phyloP scores from a whole-genome alignment of 257 asterid genomes.

The Solanum sitiens region DNA sequence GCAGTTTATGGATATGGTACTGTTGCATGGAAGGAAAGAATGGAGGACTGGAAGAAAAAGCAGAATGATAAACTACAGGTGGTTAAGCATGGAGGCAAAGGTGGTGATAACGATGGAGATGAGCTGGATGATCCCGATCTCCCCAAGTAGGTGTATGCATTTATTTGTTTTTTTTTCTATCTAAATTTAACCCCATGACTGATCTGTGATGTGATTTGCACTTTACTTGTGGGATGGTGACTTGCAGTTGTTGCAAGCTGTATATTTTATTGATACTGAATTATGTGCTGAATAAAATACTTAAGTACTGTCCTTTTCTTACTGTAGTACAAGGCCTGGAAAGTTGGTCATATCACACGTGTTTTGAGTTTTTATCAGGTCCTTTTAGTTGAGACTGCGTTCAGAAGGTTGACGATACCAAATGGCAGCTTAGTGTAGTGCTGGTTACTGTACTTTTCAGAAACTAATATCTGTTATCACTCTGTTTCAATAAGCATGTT shows the following conservation, averaged over 20 bases:
- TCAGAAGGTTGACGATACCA: not conserved
- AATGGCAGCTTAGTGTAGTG: not conserved
- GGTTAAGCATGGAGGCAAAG: slow-evolving; percentile 74
- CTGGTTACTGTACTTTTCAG: not conserved
- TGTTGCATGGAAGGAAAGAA: slow-evolving; percentile 97
- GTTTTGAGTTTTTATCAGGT: not conserved
- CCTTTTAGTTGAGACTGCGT: not conserved
- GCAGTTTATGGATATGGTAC: slow-evolving; percentile 97
- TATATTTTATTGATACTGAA: not conserved
- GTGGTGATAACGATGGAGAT: slow-evolving; percentile 43
- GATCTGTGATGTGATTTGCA: slow-evolving; percentile 30
- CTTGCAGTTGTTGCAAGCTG: slow-evolving; percentile 8
- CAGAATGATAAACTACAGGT: slow-evolving; percentile 88
- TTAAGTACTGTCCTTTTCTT: not conserved
- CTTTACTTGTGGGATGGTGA: slow-evolving; percentile 9
- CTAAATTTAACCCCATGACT: slow-evolving; percentile 5
- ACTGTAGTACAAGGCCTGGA: not conserved
- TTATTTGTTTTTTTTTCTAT: not conserved
- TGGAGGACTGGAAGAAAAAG: slow-evolving; percentile 97
- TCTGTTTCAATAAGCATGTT: not conserved
- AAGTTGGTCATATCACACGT: not conserved
- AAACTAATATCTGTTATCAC: not conserved
- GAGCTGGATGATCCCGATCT: slow-evolving; percentile 81
- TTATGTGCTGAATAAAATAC: not conserved
- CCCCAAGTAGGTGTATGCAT: slow-evolving; percentile 67